These are phyloP conservation scores for Phytophthora tubulina DNA, from an alignment of 352 stramenopile species.

Conservation along the genomic window DNA sequence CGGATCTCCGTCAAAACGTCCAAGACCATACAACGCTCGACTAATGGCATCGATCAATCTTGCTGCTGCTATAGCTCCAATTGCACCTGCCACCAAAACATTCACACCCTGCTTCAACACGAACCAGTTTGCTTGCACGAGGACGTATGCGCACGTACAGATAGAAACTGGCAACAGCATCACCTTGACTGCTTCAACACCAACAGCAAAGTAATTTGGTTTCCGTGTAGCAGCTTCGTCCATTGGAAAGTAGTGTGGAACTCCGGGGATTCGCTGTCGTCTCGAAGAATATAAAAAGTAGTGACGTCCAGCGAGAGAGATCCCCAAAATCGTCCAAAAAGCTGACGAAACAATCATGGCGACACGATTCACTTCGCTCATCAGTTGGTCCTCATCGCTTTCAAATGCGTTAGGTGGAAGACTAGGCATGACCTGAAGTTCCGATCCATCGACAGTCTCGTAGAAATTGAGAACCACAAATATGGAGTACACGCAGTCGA, in stretches of 20 bases:
- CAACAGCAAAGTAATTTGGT: slow-evolving; percentile 24
- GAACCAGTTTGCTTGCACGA: slow-evolving; percentile 19
- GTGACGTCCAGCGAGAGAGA: slow-evolving; percentile 27
- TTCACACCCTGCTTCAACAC: slow-evolving; percentile 35
- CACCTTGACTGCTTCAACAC: slow-evolving; percentile 22
- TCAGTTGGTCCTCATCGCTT: slow-evolving; percentile 7
- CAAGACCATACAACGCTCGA: slow-evolving; percentile 18
- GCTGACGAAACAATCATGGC: slow-evolving; percentile 21
- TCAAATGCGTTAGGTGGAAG: no score
- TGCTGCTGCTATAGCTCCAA: slow-evolving; percentile 29
- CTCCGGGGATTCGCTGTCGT: slow-evolving; percentile 14
- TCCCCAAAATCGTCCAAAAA: slow-evolving; percentile 27
- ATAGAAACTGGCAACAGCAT: slow-evolving; percentile 19
- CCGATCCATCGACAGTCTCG: slow-evolving; percentile 24
- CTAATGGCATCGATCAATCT: slow-evolving; percentile 24
- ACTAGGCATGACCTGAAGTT: slow-evolving; percentile 13
- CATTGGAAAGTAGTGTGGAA: slow-evolving; percentile 19
- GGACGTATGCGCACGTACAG: slow-evolving; percentile 20
- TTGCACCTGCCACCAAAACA: slow-evolving; percentile 24
- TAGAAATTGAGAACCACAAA: slow-evolving; percentile 41
- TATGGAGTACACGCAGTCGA: slow-evolving; percentile 32
- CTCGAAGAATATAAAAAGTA: slow-evolving; percentile 31
- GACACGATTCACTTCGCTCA: slow-evolving; percentile 14
- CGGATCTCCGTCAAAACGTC: slow-evolving; percentile 7
- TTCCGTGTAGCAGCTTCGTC: slow-evolving; percentile 1